Evolutionary conservation across 768 basidiomycete genomes (phyloP).

Genomic region (Dentipellis fragilis): DNA sequence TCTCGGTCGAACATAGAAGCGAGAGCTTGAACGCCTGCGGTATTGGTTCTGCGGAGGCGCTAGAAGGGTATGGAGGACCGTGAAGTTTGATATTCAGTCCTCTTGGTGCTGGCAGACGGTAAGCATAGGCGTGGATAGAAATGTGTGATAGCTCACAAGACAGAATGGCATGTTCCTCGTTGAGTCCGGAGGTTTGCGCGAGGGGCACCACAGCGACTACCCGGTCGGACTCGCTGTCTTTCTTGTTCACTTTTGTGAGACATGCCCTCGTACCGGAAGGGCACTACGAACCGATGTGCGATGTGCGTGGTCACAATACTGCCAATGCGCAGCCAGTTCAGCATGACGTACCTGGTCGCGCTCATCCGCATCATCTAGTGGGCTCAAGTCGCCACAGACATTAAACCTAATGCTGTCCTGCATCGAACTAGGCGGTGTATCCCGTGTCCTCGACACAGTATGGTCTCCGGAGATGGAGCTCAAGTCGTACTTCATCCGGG

Average conservation of each 20-base stretch:
- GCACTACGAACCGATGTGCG: conserved; percentile 40
- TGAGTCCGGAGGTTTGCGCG: conserved; percentile 29
- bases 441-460: conserved; percentile 37
- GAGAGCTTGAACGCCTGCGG: conserved; percentile 54
- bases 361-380: conserved; percentile 33
- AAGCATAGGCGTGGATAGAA: neutral
- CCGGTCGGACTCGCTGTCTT: conserved; percentile 42
- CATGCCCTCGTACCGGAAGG: conserved; percentile 61
- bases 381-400: conserved; percentile 51
- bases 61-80: conserved; percentile 52
- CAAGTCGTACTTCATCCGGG: conserved; percentile 48
- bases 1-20: conserved; percentile 38
- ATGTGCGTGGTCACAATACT: neutral
- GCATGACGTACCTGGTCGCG: conserved; percentile 55
- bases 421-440: conserved; percentile 55
- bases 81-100: conserved; percentile 47
- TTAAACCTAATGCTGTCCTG: conserved; percentile 55
- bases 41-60: conserved; percentile 27
- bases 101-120: conserved; percentile 31
- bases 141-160: conserved; percentile 27
- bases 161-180: conserved; percentile 18
- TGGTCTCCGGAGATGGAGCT: conserved; percentile 43
- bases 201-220: conserved; percentile 71
- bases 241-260: conserved; percentile 56
- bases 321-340: neutral